Evolutionary conservation across 306 rosid genomes (phyloP), one percentile per base, ranked within the genome.

Genomic region (Lathyrus tuberosus): DNA sequence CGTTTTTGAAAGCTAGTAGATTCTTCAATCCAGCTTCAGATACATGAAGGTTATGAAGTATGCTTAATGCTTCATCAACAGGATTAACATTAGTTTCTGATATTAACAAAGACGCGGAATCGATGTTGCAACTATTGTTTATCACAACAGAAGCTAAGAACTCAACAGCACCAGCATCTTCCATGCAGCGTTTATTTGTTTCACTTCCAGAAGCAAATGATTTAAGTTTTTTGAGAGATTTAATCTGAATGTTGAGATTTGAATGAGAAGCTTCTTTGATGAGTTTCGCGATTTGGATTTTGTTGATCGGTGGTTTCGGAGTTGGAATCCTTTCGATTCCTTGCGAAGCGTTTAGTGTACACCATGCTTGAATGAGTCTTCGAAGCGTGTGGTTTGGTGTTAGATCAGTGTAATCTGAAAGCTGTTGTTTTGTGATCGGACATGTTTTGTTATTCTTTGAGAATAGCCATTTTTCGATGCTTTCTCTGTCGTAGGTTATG

Each of bases 351-450:
- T 94, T 87, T 62, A 90, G 60, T 40, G 90, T 90, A 68, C 98
- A 94, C 98, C 98, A 94, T 0, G 97, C 80, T 75, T 90, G 98
- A 31, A 88, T 80, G 7, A 94, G 14, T 33, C 98, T 83, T 26
- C 98, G 86, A 52, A 94, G 95, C 54, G 95, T 94, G 76, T 90
- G 97, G 73, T 94, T 94, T 2, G 98, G 98, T 1, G 90, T 84
- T 2, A 94, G 76, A n/a, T 90, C 90, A 8, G 80, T 38, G 20
- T 48, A 84, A 54, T 82, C 84, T 3, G 81, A 53, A 16, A 94
- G 78, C 0, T 16, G 35, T 54, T 82, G 94, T 37, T 87, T 90
- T 22, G 97, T 85, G 0, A 85, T 72, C 0, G 98, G 98, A 58
- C 98, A 94, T 14, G 86, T 67, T 10, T 43, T 73, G 75, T 85